Percentiles rank a stretch among this genome's conserved stretches.
Conservation (phyloP, 768 basidiomycete species). For the Kockovaella imperatae region DNA sequence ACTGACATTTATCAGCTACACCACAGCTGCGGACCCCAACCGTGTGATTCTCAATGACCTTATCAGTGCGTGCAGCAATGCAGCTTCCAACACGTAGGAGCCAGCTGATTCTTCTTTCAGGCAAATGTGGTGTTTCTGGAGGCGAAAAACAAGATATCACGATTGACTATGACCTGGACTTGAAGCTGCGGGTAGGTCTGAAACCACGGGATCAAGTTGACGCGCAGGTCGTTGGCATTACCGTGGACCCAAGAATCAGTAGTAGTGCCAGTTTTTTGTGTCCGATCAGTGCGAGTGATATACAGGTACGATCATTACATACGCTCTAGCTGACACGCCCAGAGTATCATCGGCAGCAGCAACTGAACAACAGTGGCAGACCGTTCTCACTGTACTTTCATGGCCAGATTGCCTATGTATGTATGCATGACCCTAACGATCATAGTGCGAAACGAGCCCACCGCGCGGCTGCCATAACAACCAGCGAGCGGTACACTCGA, state of each 20-base stretch:
- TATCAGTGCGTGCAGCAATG: constrained; percentile 25
- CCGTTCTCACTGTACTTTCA: too few relatives aligned
- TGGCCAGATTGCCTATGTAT: too few relatives aligned
- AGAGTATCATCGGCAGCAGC: neutral
- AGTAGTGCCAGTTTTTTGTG: constrained; percentile 41
- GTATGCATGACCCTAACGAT: too few relatives aligned
- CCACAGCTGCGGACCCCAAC: constrained; percentile 36
- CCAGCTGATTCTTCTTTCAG: constrained; percentile 9
- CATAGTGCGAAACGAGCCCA: too few relatives aligned
- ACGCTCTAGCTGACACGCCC: too few relatives aligned
- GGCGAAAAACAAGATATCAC: constrained; percentile 32
- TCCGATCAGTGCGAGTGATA: constrained; percentile 33
- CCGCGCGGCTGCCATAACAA: too few relatives aligned
- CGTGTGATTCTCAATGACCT: constrained; percentile 37
- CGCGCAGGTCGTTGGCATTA: constrained; percentile 33
- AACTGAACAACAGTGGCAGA: too few relatives aligned
- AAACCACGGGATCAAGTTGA: constrained; percentile 1
- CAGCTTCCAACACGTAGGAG: too few relatives aligned
- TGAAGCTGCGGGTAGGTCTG: constrained; percentile 35
- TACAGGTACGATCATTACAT: too few relatives aligned
- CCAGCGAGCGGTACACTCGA: too few relatives aligned
- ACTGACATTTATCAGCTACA: constrained; percentile 29
- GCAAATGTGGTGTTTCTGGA: constrained; percentile 33
- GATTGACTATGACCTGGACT: constrained; percentile 39
- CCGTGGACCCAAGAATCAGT: constrained; percentile 32